Percentiles rank a stretch among this genome's conserved stretches.
Conservation (phyloP, 2,329 filamentous ascomycete species). For the Tolypocladium inflatum region DNA sequence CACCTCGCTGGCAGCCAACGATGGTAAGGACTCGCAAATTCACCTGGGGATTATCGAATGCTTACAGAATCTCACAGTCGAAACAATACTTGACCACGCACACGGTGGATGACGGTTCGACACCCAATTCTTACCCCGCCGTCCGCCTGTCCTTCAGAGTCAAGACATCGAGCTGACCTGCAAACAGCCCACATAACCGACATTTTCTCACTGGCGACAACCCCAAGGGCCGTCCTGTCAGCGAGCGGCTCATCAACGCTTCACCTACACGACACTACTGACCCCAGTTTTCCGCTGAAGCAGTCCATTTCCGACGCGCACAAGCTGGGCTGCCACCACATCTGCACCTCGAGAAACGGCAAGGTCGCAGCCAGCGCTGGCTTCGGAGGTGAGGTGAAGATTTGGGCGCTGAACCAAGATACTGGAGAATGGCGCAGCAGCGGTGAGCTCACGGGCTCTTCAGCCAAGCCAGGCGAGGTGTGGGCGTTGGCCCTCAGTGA, state of each 20-base stretch:
- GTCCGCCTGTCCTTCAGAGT: neutral
- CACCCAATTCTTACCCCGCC: constrained; percentile 15
- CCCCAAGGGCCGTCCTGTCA: constrained; percentile 64
- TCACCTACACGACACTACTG: constrained; percentile 66
- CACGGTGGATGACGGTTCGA: constrained; percentile 74
- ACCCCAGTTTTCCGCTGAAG: constrained; percentile 62
- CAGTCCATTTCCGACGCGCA: constrained; percentile 78
- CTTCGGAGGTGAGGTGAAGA: constrained; percentile 79
- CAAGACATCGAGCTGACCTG: neutral
- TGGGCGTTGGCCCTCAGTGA: constrained; percentile 85
- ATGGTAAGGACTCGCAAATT: neutral
- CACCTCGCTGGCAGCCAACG: neutral
- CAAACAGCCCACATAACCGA: constrained; percentile 67
- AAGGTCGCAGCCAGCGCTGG: constrained; percentile 71
- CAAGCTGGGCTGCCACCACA: constrained; percentile 83
- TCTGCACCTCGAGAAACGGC: constrained; percentile 62
- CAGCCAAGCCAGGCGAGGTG: constrained; percentile 57
- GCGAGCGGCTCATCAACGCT: constrained; percentile 78
- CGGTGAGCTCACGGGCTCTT: constrained; percentile 30
- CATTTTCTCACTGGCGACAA: constrained; percentile 76
- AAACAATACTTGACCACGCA: constrained; percentile 97
- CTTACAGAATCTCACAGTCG: constrained; percentile 47
- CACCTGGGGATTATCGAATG: neutral
- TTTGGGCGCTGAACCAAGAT: constrained; percentile 61
- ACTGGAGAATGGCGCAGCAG: constrained; percentile 39